A percentile compares a stretch with the other conserved stretches of the same genome.
Evolutionary conservation across 139 green algal genomes (phyloP).

Genomic region (Gonium pectorale): DNA sequence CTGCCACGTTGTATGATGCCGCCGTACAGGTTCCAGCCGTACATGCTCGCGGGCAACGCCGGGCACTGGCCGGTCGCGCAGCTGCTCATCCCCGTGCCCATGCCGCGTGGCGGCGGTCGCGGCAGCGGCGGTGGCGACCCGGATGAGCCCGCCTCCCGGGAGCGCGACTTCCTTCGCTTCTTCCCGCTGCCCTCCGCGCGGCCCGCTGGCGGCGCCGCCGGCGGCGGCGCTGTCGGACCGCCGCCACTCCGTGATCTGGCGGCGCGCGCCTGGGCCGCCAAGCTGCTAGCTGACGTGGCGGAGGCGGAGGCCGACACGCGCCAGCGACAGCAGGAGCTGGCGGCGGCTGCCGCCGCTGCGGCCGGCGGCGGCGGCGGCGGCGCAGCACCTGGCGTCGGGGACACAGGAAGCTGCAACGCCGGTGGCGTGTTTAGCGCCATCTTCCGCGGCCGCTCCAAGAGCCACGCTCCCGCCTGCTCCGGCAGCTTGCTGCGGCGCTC

Average conservation of each 20-base stretch:
- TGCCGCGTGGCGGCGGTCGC: too few relatives aligned
- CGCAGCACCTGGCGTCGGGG: too few relatives aligned
- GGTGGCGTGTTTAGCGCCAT: too few relatives aligned
- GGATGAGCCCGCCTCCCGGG: too few relatives aligned
- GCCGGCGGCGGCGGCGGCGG: too few relatives aligned
- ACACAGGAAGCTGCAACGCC: too few relatives aligned
- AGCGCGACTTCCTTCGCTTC: conserved; percentile 14
- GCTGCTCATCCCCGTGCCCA: conserved; percentile 20
- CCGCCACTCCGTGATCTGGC: conserved; percentile 1
- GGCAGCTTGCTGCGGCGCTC: too few relatives aligned
- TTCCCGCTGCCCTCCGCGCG: conserved; percentile 22
- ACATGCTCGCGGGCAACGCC: conserved; percentile 38
- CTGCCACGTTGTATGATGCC: too few relatives aligned
- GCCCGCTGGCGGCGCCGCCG: not conserved
- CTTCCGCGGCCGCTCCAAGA: too few relatives aligned
- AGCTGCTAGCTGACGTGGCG: conserved; percentile 7
- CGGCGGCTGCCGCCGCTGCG: too few relatives aligned
- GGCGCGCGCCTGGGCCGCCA: not conserved
- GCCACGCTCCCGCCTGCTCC: too few relatives aligned
- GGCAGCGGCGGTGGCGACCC: too few relatives aligned
- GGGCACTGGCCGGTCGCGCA: conserved; percentile 35
- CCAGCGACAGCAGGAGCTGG: not conserved
- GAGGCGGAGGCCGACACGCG: conserved; percentile 6
- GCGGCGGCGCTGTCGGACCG: not conserved
- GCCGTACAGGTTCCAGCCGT: conserved; percentile 42